Evolutionary conservation across 805 yeast genomes (phyloP), one percentile per base, ranked within the genome.

Genomic region (Sungouiozyma intestinalis): DNA sequence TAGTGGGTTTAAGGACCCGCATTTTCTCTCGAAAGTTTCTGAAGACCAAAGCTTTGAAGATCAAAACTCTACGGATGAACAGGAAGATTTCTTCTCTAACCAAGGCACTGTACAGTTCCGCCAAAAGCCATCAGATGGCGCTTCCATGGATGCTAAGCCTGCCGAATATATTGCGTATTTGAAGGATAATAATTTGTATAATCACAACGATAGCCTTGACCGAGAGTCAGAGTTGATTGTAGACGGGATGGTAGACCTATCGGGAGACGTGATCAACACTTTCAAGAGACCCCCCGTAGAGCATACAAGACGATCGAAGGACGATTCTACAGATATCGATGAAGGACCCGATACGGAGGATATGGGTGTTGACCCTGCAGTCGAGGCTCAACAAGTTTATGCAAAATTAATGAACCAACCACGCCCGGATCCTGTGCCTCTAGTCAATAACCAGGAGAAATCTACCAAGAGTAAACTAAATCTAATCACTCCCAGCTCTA

Each of bases 381-480:
- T 46, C 16, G 60, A 53, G 17, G 64, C 62, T 2, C 48, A 55
- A 20, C 48, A 53, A 13, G 61, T 57, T 7, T 59, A 52, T 41
- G 48, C 54, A 29, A 56, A 55, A 32, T 48, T 57, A 20, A 38
- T 57, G 32, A 46, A 51, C 33, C 51, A 49, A 32, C 58, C 54
- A 35, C 21, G 18, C 3, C 17, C 32, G 7, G 21, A 14, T 3
- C 32, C 17, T 6, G 39, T 13, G 6, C 18, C 27, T 13, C n/a
- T 8, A 15, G 32, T 7, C 3, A 18, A 36, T 2, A 32, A 36
- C 11, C 14, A 11, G 4, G 11, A 9, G 7, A 13, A 8, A 13
- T 8, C 11, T 35, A 35, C n/a, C 38, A 35, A 19, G 7, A 19
- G 15, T 16, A 17, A 16, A 37, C 13, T 47, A 5, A 43, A 46